phyloP scores from a whole-genome alignment of 2,329 filamentous ascomycete genomes.

The Diaporthe citrichinensis region DNA sequence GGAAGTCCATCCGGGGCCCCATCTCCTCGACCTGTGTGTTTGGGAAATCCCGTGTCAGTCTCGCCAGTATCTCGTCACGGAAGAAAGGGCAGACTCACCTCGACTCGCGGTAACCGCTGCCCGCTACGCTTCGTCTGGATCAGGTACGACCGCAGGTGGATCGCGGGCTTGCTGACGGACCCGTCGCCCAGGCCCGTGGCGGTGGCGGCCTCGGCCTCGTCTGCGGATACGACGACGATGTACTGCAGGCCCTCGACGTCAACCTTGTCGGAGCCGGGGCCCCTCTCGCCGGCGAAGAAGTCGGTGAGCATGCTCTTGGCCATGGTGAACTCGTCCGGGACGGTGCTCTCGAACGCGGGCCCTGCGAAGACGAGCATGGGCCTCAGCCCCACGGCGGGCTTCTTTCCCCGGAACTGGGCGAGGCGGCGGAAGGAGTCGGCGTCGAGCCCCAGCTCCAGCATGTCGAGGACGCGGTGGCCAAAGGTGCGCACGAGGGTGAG shows the following conservation, averaged over 20 bases:
- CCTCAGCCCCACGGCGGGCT: conserved; percentile 84
- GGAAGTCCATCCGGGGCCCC: conserved; percentile 93
- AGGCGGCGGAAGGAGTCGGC: conserved; percentile 78
- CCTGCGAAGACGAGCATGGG: conserved; percentile 94
- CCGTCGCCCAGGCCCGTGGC: conserved; percentile 56
- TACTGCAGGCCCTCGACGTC: conserved; percentile 97
- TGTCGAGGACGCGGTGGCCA: conserved; percentile 89
- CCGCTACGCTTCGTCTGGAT: conserved; percentile 89
- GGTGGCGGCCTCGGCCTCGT: conserved; percentile 64
- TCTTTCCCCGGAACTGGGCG: conserved; percentile 81
- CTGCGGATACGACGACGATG: conserved; percentile 84
- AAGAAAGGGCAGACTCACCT: conserved; percentile 54
- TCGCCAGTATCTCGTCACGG: neutral
- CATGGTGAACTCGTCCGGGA: conserved; percentile 83
- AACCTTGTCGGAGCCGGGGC: conserved; percentile 80
- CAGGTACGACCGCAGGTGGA: conserved; percentile 85
- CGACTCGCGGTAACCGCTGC: conserved; percentile 88
- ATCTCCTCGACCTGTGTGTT: conserved; percentile 81
- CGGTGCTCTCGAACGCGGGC: conserved; percentile 86
- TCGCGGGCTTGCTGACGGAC: conserved; percentile 62
- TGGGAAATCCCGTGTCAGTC: neutral
- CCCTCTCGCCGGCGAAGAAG: conserved; percentile 86
- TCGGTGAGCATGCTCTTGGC: conserved; percentile 91
- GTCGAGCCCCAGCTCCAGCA: conserved; percentile 92
- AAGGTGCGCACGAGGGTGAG: conserved; percentile 88